Base-by-base conservation (phyloP, 768 basidiomycete genomes). In the Collybia nuda region DNA sequence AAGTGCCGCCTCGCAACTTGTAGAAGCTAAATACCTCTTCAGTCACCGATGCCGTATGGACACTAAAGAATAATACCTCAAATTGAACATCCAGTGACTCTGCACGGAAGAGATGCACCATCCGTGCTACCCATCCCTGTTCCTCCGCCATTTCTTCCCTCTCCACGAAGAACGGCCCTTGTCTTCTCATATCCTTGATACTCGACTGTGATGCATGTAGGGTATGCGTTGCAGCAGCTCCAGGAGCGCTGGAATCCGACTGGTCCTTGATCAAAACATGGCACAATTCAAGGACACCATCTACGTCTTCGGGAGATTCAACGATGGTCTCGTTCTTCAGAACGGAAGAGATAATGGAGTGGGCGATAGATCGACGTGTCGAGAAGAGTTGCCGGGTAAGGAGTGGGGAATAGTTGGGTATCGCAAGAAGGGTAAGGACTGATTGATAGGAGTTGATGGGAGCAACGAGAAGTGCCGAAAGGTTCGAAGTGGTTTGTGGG, bases 371-470 rank as follows among this genome's bases (percentile, higher is more conserved):
- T 2, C 93, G 85, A 2, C 97, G 82, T 0, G 93, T 96, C 0
- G 87, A 83, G 73, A 91, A 97, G 3, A 96, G 83, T 64, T 99
- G 97, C 23, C 82, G 82, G 15, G 80, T 74, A 19, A 98, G 81
- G 2, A 99, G 82, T 0, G 90, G 85, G 0, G 82, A 81, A 61
- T 98, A 99, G 42, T 85, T 86, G 2, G 94, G 93, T 24, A 98
- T 86, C 15, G 96, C 95, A 44, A 99, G 90, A n/a, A 99, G 80
- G 0, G 96, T 98, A 51, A 99, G 86, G 15, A 95, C 92, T 28
- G 94, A 96, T 71, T 91, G 87, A 64, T 99, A 98, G 7, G 93
- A 93, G 63, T 93, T 94, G 61, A 98, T 96, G 2, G 97, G 96
- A 1, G 96, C 91, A 15, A 93, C 81, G 5, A 99, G 85, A 28